Evolutionary conservation across 345 rosid species (phyloP).

Genomic region (Brassica rapa): DNA sequence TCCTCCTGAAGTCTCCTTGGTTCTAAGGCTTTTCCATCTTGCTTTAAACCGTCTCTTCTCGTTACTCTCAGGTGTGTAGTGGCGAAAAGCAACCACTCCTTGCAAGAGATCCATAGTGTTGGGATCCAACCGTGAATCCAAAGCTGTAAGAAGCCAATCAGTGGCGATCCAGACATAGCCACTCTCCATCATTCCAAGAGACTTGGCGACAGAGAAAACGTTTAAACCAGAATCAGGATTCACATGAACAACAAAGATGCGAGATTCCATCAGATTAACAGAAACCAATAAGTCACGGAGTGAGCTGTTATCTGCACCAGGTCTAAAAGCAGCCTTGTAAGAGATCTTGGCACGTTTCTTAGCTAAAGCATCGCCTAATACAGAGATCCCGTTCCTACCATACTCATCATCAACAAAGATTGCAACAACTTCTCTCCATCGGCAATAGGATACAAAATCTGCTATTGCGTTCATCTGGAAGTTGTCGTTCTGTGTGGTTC

Average conservation of each 20-base stretch:
- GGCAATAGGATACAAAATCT: slow-evolving; percentile 57
- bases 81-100: slow-evolving; percentile 89
- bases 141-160: slow-evolving; percentile 83
- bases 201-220: slow-evolving; percentile 65
- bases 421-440: slow-evolving; percentile 83
- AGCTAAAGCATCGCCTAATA: slow-evolving; percentile 74
- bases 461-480: slow-evolving; percentile 90
- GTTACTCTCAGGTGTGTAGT: slow-evolving; percentile 69
- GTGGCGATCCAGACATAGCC: slow-evolving; percentile 97
- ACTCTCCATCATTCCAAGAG: slow-evolving; percentile 62
- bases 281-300: slow-evolving; percentile 56
- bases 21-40: slow-evolving; percentile 56
- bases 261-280: slow-evolving; percentile 75
- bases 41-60: slow-evolving; percentile 51
- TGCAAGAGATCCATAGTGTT: slow-evolving; percentile 64
- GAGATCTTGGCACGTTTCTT: slow-evolving; percentile 71
- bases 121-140: slow-evolving; percentile 59
- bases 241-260: slow-evolving; percentile 86
- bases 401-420: slow-evolving; percentile 90
- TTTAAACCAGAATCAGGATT: slow-evolving; percentile 82
- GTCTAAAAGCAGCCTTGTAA: slow-evolving; percentile 69
- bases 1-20: slow-evolving; percentile 35
- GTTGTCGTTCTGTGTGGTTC: slow-evolving; percentile 61
- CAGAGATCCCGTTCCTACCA: slow-evolving; percentile 79
- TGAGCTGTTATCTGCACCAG: slow-evolving; percentile 49